These are phyloP conservation scores for Centaurea solstitialis DNA, from an alignment of 129 eudicot genomes.

Conservation along the genomic window DNA sequence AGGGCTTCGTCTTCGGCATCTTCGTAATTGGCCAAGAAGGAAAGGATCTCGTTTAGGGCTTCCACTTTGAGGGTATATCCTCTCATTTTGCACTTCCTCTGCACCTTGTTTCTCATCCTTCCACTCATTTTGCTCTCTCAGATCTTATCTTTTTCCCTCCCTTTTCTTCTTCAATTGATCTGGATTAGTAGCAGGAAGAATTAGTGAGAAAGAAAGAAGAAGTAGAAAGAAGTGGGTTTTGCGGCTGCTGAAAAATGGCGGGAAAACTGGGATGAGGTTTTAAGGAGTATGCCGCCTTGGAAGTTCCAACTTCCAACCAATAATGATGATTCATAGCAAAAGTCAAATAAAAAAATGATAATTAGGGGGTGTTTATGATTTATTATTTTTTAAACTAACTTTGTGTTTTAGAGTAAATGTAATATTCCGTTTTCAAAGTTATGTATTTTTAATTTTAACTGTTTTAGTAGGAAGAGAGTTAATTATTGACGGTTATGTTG, in stretches of 20 bases:
- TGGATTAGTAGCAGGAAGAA: not conserved
- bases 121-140: conserved; percentile 38
- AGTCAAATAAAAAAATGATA: no score
- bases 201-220: not conserved
- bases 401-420: no score
- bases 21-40: conserved; percentile 47
- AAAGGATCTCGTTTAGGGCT: conserved; percentile 63
- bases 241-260: conserved; percentile 23
- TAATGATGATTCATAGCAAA: no score
- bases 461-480: no score
- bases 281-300: not conserved
- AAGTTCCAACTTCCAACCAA: not conserved
- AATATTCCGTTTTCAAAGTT: no score
- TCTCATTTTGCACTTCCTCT: conserved; percentile 70
- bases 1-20: conserved; percentile 71
- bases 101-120: conserved; percentile 54
- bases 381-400: no score
- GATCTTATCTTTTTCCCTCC: conserved; percentile 11
- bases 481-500: no score
- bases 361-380: no score
- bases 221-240: not conserved
- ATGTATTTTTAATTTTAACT: no score
- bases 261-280: conserved; percentile 13
- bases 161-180: not conserved
- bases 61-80: conserved; percentile 75